A percentile compares a stretch with the other conserved stretches of the same genome.
Conservation (phyloP, 2,329 filamentous ascomycete species). For the Decorospora gaudefroyi region DNA sequence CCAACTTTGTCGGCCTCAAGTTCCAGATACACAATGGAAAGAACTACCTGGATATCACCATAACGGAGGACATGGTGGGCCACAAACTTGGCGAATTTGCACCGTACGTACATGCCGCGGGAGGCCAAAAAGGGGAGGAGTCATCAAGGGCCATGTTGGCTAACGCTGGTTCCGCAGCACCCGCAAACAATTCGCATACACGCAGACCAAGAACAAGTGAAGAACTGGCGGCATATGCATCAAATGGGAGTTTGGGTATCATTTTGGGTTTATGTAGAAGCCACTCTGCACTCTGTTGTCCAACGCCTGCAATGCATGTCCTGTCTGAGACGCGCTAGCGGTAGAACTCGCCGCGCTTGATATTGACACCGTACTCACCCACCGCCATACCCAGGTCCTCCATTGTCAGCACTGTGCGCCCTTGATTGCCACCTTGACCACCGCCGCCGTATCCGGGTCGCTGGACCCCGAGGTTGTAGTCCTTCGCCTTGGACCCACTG, state of each 20-base stretch:
- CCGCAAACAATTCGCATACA: conserved; percentile 69
- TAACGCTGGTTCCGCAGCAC: conserved; percentile 55
- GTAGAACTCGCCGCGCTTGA: conserved; percentile 97
- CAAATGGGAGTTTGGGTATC: conserved; percentile 46
- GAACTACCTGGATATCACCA: conserved; percentile 76
- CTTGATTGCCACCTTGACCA: conserved; percentile 84
- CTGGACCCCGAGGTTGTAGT: conserved; percentile 55
- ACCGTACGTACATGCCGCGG: no score
- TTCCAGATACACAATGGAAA: conserved; percentile 95
- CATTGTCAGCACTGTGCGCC: conserved; percentile 95
- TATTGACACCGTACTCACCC: conserved; percentile 95
- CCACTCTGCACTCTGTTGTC: conserved; percentile 41
- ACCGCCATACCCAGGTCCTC: conserved; percentile 98
- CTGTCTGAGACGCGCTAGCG: conserved; percentile 58
- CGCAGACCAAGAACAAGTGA: conserved; percentile 72
- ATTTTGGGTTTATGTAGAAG: conserved; percentile 35
- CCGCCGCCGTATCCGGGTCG: conserved; percentile 70
- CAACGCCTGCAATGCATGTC: conserved; percentile 38
- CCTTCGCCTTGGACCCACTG: conserved; percentile 50
- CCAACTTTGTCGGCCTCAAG: conserved; percentile 85
- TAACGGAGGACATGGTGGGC: conserved; percentile 96
- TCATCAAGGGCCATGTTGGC: background rate
- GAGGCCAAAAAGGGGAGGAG: no score
- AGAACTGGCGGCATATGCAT: conserved; percentile 28
- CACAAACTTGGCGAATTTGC: conserved; percentile 94